phyloP scores from a whole-genome alignment of 306 rosid genomes.

The Acacia confusa region DNA sequence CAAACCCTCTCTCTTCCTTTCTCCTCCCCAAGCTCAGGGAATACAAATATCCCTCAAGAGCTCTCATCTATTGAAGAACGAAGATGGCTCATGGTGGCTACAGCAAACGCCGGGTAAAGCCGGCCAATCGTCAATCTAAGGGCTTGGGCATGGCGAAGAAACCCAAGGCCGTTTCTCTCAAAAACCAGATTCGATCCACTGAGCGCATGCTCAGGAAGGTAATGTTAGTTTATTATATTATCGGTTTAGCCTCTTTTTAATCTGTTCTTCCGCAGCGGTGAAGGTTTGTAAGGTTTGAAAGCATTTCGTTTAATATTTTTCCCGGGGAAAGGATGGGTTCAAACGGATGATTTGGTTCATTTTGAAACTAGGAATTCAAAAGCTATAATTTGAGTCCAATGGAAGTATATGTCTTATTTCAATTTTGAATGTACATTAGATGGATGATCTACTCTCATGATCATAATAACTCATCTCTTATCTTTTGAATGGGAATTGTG shows the following conservation, averaged over 20 bases:
- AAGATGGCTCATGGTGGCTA: slow-evolving; percentile 92
- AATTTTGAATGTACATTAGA: background rate
- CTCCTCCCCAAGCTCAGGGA: background rate
- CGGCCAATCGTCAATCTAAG: slow-evolving; percentile 75
- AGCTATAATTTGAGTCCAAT: background rate
- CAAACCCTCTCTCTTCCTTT: background rate
- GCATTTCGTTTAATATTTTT: background rate
- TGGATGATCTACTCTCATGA: background rate
- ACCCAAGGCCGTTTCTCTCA: slow-evolving; percentile 81
- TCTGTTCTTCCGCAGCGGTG: background rate
- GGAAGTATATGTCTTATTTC: background rate
- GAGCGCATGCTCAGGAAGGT: slow-evolving; percentile 97
- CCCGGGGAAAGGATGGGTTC: background rate
- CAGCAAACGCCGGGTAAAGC: slow-evolving; percentile 81
- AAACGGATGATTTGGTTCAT: background rate
- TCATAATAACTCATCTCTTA: background rate
- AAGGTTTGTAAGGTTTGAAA: background rate
- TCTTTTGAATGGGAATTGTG: background rate
- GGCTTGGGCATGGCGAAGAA: slow-evolving; percentile 61
- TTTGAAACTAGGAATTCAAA: background rate
- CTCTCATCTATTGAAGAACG: background rate
- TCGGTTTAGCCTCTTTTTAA: background rate
- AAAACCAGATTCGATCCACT: slow-evolving; percentile 89
- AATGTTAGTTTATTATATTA: background rate
- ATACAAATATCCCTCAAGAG: background rate